Base-by-base conservation (phyloP, 257 asterid genomes). In the Salvia hispanica region DNA sequence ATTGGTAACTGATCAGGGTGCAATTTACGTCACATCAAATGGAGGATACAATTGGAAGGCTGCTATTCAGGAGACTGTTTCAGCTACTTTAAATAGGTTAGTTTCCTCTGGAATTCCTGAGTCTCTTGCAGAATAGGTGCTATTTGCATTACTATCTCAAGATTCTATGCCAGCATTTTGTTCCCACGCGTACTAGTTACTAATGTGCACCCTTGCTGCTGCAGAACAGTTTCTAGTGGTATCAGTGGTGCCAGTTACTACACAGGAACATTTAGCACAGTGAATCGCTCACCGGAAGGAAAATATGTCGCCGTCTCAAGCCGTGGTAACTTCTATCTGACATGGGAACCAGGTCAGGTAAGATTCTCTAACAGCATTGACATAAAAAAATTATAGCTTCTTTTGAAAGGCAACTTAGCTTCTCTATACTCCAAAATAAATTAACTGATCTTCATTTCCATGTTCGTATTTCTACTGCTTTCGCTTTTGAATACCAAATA, bases 271-370 rank as follows among this genome's bases (percentile, higher is more conserved):
- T 93, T 93, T 72, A 90, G 85, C 75, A 75, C 91, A 13, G 96
- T 93, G 52, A 91, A 87, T 73, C 96, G 99, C 75, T 93, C 99
- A 56, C 97, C 96, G 39, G 95, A 93, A 13, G 97, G 99, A 67
- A 86, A 85, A 65, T 93, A 93, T 80, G 95, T 93, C 64, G 99
- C 99, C 66, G n/a, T n/a, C n/a, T n/a, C n/a, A n/a, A n/a, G n/a
- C n/a, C 66, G 99, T 47, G 99, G 99, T 55, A 93, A 93, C 88
- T 94, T 94, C 86, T 94, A 80, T 69, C 76, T 94, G 87, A 94
- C 99, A 62, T 94, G 99, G 99, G 92, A 94, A 75, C 99, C 97
- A 36, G 97, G 99, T 71, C 99, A 94, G 99, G 97, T 94, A 71
- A 71, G 72, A 74, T 83, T 70, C 36, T 9, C 46, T 42, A 64